Conservation (phyloP, 306 rosid genomes). For the Corylus heterophylla region DNA sequence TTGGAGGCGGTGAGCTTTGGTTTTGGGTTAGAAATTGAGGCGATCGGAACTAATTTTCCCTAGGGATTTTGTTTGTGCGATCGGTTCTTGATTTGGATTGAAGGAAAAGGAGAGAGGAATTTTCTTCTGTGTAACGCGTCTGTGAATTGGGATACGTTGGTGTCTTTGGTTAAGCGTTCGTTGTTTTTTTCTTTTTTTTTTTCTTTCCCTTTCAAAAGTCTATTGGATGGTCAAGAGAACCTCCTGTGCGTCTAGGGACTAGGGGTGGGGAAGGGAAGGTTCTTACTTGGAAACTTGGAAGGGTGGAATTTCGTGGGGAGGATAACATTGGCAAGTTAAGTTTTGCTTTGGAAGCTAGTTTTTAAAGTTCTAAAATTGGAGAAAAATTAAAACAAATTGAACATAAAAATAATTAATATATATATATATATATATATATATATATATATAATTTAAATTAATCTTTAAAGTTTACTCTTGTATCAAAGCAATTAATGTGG, state of each 20-base stretch:
- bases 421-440: no score
- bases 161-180: neutral
- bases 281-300: neutral
- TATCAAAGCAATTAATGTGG: no score
- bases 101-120: neutral
- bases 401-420: no score
- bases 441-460: no score
- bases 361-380: no score
- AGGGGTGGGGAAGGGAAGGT: neutral
- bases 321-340: neutral
- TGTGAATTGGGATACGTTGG: neutral
- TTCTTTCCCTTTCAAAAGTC: no score
- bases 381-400: no score
- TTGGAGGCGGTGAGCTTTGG: neutral
- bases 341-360: neutral
- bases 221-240: no score
- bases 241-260: no score
- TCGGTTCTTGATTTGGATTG: neutral
- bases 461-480: no score
- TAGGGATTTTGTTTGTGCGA: neutral
- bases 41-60: slow-evolving; percentile 2
- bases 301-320: neutral
- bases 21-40: neutral
- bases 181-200: neutral
- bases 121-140: slow-evolving; percentile 20